Percentiles rank a stretch among this genome's conserved stretches.
Evolutionary conservation across 495 filamentous ascomycete species (phyloP).

Genomic region (Tuber brumale): DNA sequence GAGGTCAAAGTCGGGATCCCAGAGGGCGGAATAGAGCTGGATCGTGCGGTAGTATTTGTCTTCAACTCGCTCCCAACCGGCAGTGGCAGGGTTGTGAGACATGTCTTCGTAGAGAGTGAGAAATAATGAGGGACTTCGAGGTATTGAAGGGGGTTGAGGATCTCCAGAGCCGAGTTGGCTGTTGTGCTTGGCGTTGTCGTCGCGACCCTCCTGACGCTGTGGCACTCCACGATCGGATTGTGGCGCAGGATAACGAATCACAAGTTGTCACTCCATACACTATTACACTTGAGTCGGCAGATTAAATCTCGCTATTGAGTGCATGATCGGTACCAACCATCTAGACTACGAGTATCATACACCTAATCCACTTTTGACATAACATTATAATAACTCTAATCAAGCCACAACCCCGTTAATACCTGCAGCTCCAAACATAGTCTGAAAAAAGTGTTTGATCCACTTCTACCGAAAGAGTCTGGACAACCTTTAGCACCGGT

Average conservation of each 20-base stretch:
- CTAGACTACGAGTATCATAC: too few species aligned
- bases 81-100: constrained; percentile 54
- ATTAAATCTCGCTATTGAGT: background rate
- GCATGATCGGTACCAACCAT: background rate
- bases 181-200: background rate
- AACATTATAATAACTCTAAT: background rate
- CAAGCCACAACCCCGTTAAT: background rate
- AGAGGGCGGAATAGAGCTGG: constrained; percentile 83
- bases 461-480: background rate
- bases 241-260: background rate
- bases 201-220: background rate
- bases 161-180: background rate
- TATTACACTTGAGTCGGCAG: background rate
- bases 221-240: background rate
- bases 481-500: background rate
- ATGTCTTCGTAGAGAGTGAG: constrained; percentile 28
- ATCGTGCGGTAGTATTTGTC: constrained; percentile 91
- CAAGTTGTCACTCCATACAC: background rate
- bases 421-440: background rate
- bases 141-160: background rate
- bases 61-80: constrained; percentile 88
- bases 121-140: background rate
- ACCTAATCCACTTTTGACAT: background rate
- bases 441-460: background rate
- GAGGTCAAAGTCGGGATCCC: constrained; percentile 84